Evolutionary conservation across 768 basidiomycete genomes (phyloP).

Genomic region (Hericium alpestre): DNA sequence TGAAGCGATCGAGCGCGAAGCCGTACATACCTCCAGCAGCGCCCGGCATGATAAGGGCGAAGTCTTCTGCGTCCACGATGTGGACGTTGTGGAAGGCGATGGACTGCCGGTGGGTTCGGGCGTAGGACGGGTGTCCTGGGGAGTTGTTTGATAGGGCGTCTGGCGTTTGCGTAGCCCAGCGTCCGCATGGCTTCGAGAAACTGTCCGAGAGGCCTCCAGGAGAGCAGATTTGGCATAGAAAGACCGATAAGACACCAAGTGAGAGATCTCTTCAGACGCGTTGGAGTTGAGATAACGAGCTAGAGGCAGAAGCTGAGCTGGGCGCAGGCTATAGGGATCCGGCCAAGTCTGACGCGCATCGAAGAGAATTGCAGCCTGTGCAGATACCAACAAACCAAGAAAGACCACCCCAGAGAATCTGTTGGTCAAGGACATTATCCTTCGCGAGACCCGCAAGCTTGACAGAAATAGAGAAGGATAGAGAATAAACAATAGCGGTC

Average conservation of each 20-base stretch:
- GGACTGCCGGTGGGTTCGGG: conserved; percentile 29
- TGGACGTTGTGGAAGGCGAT: conserved; percentile 27
- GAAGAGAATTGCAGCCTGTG: not conserved
- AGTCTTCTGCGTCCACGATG: conserved; percentile 18
- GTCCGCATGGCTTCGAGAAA: not conserved
- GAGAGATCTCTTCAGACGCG: no score
- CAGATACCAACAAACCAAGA: not conserved
- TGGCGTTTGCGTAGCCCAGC: not conserved
- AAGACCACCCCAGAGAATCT: not conserved
- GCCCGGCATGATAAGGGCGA: conserved; percentile 26
- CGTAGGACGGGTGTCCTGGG: conserved; percentile 22
- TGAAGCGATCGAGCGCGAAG: not conserved
- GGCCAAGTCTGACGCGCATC: conserved; percentile 8
- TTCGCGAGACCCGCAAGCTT: not conserved
- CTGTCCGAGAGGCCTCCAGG: conserved; percentile 2
- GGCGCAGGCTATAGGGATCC: conserved; percentile 12
- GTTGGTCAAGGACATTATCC: not conserved
- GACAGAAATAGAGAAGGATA: not conserved
- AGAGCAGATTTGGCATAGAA: not conserved
- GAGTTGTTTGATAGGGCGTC: not conserved
- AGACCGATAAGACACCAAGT: not conserved
- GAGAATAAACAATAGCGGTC: not conserved
- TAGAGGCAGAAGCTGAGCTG: conserved; percentile 7
- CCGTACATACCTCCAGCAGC: conserved; percentile 21
- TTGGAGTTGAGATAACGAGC: not conserved